Evolutionary conservation across 1,284 basidiomycete genomes (phyloP), one percentile per base, ranked within the genome.

Genomic region (Wallemia mellicola): DNA sequence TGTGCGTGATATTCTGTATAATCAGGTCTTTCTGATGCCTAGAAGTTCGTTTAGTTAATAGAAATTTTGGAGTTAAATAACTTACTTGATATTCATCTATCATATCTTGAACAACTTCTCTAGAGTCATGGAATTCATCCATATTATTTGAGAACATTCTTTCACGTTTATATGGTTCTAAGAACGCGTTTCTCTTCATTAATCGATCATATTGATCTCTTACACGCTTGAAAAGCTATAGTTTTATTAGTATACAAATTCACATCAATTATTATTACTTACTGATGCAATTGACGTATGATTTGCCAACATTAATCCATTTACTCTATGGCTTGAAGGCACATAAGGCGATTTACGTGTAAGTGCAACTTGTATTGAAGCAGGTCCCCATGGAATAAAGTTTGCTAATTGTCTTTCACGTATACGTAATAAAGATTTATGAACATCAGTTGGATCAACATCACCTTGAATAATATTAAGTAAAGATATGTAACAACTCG

Each of bases 301-400:
- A 67, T 99, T 98, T 15, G 92, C 94, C 60, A 98, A 78, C 94
- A 99, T 98, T 61, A 98, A 76, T 0, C 94, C 94, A 68, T 86
- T 95, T 61, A 95, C 92, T 25, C 87, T 81, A 69, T 92, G 88
- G 66, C 82, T 86, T 57, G 84, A 81, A 19, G 80, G 77, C 60
- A 94, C 75, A 68, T 89, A 94, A 9, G 87, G 91, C 59, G 84
- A 92, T 67, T 79, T 81, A 63, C 87, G 82, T 1, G 91, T 94
- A 62, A 96, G 73, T 2, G 94, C 92, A 1, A 98, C 91, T 72
- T 99, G 94, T 65, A 96, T 95, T 55, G 86, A 91, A 1, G 92
- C 92, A 0, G 94, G 94, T 2, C 94, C 94, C 94, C 94, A 99
- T 1, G 94, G 92, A 63, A 98, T 96, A 70, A 99, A 98, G 68